Conservation (phyloP, 371 early-diverging fungal genomes). For the Actinomucor elegans region DNA sequence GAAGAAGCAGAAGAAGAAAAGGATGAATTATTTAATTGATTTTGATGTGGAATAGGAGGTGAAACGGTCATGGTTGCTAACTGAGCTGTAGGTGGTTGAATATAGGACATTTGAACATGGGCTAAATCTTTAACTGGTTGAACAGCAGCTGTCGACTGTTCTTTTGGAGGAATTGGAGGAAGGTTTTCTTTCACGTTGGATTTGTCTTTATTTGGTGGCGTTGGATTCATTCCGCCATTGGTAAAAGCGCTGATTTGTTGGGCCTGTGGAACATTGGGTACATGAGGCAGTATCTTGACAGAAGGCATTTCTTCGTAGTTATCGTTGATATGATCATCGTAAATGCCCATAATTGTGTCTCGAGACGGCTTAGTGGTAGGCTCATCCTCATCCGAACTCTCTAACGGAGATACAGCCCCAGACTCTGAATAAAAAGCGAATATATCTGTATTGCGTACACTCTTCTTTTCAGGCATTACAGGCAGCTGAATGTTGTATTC, state of each 20-base stretch:
- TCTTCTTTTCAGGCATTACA: neutral
- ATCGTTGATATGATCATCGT: slow-evolving; percentile 26
- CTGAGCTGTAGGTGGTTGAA: slow-evolving; percentile 34
- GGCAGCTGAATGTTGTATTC: neutral
- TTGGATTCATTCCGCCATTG: neutral
- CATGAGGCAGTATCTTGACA: slow-evolving; percentile 27
- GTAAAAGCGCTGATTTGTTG: neutral
- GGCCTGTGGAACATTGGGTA: slow-evolving; percentile 19
- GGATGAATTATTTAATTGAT: slow-evolving; percentile 6
- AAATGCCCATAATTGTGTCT: slow-evolving; percentile 46
- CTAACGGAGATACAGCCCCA: slow-evolving; percentile 22
- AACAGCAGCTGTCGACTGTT: too few species aligned
- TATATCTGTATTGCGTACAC: slow-evolving; percentile 15
- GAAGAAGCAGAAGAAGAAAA: slow-evolving; percentile 3
- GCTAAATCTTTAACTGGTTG: slow-evolving; percentile 16
- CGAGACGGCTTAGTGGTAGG: slow-evolving; percentile 3
- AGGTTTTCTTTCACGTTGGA: slow-evolving; percentile 13
- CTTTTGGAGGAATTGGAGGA: slow-evolving; percentile 17
- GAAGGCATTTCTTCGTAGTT: slow-evolving; percentile 12
- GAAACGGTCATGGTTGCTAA: slow-evolving; percentile 22
- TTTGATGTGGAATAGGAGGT: slow-evolving; percentile 11
- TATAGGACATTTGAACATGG: slow-evolving; percentile 40
- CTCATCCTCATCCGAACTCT: slow-evolving; percentile 27
- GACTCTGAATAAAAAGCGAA: slow-evolving; percentile 22
- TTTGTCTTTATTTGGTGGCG: slow-evolving; percentile 11